Percentiles rank a stretch among this genome's conserved stretches.
phyloP scores from a whole-genome alignment of 768 basidiomycete species.

The Russula virescens region DNA sequence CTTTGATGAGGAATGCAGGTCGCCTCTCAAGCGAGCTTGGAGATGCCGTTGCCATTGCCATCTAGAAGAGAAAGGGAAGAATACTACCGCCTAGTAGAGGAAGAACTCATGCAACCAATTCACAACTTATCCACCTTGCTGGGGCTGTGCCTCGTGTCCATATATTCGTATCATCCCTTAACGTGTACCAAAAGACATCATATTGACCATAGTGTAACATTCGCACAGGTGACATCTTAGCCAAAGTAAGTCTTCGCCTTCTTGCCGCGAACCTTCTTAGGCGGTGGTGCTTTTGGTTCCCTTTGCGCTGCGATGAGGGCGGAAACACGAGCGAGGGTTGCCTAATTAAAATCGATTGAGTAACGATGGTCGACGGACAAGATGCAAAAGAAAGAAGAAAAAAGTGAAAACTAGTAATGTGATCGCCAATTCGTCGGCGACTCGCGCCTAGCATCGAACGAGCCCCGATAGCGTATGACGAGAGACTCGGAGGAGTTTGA shows the following conservation, averaged over 20 bases:
- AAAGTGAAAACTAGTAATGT: constrained; percentile 36
- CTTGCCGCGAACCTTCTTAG: constrained; percentile 70
- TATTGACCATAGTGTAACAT: neutral
- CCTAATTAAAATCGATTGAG: constrained; percentile 37
- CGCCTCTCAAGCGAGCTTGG: no score
- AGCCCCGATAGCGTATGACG: constrained; percentile 75
- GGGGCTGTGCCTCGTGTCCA: no score
- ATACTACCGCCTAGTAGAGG: no score
- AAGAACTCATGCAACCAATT: no score
- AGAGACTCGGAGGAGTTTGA: constrained; percentile 52
- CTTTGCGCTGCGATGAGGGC: constrained; percentile 64
- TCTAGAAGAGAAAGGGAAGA: no score
- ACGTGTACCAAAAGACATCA: neutral
- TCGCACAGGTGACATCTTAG: neutral
- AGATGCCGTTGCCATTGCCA: no score
- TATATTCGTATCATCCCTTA: no score
- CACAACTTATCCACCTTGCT: no score
- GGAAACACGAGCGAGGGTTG: constrained; percentile 69
- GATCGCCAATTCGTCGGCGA: constrained; percentile 69
- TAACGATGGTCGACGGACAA: neutral
- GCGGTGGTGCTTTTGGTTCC: constrained; percentile 59
- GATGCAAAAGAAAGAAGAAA: constrained; percentile 7
- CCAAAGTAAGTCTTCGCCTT: constrained; percentile 36
- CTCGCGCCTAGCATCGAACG: constrained; percentile 54
- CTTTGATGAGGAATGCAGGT: no score